Conservation (phyloP, 1,139 yeast species). For the Groenewaldozyma auringiensis region DNA sequence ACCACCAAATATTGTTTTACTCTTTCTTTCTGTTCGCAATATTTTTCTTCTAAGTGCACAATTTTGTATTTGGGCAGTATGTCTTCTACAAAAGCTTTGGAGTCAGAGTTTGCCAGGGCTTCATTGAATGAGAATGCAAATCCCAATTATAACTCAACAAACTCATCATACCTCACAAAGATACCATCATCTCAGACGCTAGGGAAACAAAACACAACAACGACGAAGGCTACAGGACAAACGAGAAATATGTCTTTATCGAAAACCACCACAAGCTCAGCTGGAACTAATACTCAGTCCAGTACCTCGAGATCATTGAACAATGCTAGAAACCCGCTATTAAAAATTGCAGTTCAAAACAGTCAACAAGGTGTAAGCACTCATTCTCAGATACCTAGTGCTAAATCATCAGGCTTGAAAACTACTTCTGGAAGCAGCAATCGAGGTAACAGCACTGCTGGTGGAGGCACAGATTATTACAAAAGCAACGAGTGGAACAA, state of each 20-base stretch:
- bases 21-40: too few species aligned
- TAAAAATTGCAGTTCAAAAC: conserved; percentile 26
- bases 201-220: too few species aligned
- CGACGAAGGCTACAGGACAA: too few species aligned
- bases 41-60: too few species aligned
- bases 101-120: conserved; percentile 20
- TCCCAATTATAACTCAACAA: conserved; percentile 9
- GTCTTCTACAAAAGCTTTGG: conserved; percentile 18
- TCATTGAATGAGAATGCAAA: conserved; percentile 22
- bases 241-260: too few species aligned
- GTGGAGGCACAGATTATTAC: neutral
- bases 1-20: too few species aligned
- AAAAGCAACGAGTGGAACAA: conserved; percentile 1
- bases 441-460: neutral
- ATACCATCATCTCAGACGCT: too few species aligned
- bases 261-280: too few species aligned
- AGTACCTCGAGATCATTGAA: conserved; percentile 5
- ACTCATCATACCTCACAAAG: conserved; percentile 8
- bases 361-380: conserved; percentile 21
- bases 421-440: neutral
- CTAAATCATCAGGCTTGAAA: neutral
- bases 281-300: conserved; percentile 7
- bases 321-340: conserved; percentile 22
- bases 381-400: conserved; percentile 8
- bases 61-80: too few species aligned